phyloP scores from a whole-genome alignment of 2,329 filamentous ascomycete species.

The Juglanconis juglandina region DNA sequence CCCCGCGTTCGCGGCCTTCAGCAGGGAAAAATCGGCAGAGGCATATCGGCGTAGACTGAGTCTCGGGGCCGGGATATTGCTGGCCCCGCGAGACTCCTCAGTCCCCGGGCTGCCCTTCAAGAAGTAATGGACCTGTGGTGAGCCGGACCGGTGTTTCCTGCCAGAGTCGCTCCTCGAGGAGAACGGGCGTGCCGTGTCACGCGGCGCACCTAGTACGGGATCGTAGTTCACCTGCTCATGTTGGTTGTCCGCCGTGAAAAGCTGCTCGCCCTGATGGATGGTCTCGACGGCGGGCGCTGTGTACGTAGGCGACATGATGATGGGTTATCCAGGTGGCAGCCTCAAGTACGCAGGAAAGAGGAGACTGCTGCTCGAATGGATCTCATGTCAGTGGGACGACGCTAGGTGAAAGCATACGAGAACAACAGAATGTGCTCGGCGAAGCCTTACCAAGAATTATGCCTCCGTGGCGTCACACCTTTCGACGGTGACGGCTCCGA shows the following conservation, averaged over 20 bases:
- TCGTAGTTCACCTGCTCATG: not conserved
- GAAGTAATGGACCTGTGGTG: constrained; percentile 6
- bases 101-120: constrained; percentile 12
- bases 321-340: not conserved
- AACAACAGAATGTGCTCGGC: not conserved
- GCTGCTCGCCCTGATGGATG: constrained; percentile 5
- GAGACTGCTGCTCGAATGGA: not conserved
- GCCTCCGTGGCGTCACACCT: not conserved
- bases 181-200: not conserved
- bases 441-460: not conserved
- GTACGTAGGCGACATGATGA: constrained; percentile 13
- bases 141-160: constrained; percentile 1
- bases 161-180: not conserved
- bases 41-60: not conserved
- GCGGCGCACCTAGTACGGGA: not conserved
- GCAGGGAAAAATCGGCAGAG: constrained; percentile 3
- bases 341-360: not conserved
- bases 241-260: not conserved
- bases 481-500: not conserved
- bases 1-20: not conserved
- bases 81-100: constrained; percentile 20
- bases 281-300: constrained; percentile 10
- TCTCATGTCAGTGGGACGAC: not conserved
- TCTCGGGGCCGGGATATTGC: not conserved
- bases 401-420: constrained; percentile 2